A percentile compares a stretch with the other conserved stretches of the same genome.
Conservation (phyloP, 768 basidiomycete genomes). For the Leucosporidium scottii region DNA sequence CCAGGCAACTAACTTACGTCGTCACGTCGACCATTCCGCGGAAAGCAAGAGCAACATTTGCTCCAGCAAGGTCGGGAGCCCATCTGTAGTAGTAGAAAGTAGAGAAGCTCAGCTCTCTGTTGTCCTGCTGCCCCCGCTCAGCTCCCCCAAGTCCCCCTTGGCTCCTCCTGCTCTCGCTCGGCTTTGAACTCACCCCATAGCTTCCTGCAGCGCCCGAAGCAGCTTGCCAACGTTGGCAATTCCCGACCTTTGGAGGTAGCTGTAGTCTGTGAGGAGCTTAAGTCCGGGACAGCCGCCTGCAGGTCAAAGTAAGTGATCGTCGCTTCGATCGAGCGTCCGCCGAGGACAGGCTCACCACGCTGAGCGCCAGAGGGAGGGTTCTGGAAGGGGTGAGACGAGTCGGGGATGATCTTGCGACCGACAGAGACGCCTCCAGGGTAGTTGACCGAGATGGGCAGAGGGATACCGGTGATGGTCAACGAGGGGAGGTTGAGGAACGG, state of each 20-base stretch:
- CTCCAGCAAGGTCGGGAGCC: not conserved
- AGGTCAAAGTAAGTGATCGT: no score
- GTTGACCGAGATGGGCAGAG: not conserved
- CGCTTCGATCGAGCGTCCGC: no score
- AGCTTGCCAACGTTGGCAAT: not conserved
- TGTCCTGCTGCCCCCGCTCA: no score
- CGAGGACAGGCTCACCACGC: not conserved
- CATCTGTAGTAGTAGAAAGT: not conserved
- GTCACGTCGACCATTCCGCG: not conserved
- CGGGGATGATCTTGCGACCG: slow-evolving; percentile 1
- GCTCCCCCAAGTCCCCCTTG: no score
- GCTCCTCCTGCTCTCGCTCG: no score
- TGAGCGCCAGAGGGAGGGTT: not conserved
- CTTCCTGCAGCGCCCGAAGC: not conserved
- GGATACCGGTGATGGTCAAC: not conserved
- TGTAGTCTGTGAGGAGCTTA: not conserved
- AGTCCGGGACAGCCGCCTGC: not conserved
- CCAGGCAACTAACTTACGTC: not conserved
- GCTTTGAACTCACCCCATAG: not conserved
- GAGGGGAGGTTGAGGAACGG: not conserved
- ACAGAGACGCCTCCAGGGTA: not conserved
- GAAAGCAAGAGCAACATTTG: not conserved
- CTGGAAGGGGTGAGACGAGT: not conserved
- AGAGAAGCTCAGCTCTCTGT: no score
- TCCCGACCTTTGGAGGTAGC: not conserved